Evolutionary conservation across 2,329 filamentous ascomycete genomes (phyloP), one percentile per base, ranked within the genome.

Genomic region (Paecilomyces niveus): DNA sequence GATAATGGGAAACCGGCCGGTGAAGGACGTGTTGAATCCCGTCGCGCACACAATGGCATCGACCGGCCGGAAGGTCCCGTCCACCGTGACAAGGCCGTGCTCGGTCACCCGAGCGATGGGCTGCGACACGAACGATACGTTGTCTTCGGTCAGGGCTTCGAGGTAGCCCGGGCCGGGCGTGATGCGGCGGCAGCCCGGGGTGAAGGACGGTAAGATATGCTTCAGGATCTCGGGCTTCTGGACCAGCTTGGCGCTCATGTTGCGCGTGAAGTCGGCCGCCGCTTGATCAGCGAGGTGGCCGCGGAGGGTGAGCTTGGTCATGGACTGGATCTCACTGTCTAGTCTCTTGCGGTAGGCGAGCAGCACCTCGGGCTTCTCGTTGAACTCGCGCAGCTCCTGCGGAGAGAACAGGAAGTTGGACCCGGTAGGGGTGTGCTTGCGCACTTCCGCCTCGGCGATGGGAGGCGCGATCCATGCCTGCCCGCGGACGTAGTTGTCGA

Each of bases 101-200:
- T 60, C 35, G 8, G 59, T 60, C 52, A 67, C 55, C 3, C 56
- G 22, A 6, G 59, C 50, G 51, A 69, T 64, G 7, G 50, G 52
- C 9, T 55, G 59, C 1, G 53, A 55, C 24, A 66, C 63, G 13
- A 61, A 60, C 11, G 61, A 58, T 13, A 67, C 65, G 52, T 70
- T 70, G 4, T 65, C 60, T n/a, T 62, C 50, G 7, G 54, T 53
- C 5, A 70, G 59, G 5, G 68, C 63, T 54, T 70, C 67, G 6
- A 61, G 66, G 54, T 76, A 77, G 2, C 73, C 73, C 11, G 69
- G 66, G n/a, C 72, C 75, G 2, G 74, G 75, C 1, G 72, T 75
- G 10, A 74, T 63, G 15, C 74, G 67, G 56, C 73, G 68, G 59
- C 75, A 77, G 8, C 72, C 66, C 24, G 71, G 66, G 7, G 68